These are phyloP conservation scores for Asterophora parasitica DNA, from an alignment of 768 basidiomycete genomes.

Conservation along the genomic window DNA sequence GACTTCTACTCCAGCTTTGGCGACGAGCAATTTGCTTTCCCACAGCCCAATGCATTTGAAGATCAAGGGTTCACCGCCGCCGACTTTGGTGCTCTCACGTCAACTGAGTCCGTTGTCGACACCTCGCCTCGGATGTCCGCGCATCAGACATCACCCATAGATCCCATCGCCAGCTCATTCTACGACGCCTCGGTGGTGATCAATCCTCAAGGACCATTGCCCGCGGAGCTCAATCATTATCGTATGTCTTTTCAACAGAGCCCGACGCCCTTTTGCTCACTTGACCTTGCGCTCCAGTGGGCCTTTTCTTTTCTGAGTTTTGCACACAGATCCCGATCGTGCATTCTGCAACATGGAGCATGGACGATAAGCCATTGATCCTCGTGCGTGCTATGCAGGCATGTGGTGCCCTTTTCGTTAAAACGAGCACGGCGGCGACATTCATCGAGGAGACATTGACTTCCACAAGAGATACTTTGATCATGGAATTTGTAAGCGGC, in stretches of 20 bases:
- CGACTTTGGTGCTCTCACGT: constrained; percentile 13
- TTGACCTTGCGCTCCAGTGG: constrained; percentile 28
- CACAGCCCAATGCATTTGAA: constrained; percentile 13
- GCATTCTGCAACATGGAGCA: constrained; percentile 49
- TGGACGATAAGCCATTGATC: constrained; percentile 43
- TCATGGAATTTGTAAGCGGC: constrained; percentile 51
- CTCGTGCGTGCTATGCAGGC: constrained; percentile 55
- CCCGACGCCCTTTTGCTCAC: not conserved
- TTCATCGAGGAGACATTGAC: constrained; percentile 45
- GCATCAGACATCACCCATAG: constrained; percentile 7
- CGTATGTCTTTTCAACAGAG: constrained; percentile 35
- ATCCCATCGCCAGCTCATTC: constrained; percentile 1
- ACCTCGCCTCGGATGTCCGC: constrained; percentile 17
- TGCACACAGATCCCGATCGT: constrained; percentile 51
- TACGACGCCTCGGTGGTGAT: constrained; percentile 25
- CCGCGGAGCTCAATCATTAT: constrained; percentile 53
- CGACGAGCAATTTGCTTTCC: constrained; percentile 19
- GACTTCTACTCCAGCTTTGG: constrained; percentile 29
- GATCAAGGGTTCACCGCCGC: constrained; percentile 15
- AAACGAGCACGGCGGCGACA: constrained; percentile 39
- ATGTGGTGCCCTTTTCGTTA: constrained; percentile 56
- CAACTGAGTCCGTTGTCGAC: constrained; percentile 2
- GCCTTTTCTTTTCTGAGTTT: constrained; percentile 52
- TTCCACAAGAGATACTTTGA: constrained; percentile 41
- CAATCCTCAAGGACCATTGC: constrained; percentile 24